Conservation (phyloP, 164 flowering plant species). For the Stephania yunnanensis region DNA sequence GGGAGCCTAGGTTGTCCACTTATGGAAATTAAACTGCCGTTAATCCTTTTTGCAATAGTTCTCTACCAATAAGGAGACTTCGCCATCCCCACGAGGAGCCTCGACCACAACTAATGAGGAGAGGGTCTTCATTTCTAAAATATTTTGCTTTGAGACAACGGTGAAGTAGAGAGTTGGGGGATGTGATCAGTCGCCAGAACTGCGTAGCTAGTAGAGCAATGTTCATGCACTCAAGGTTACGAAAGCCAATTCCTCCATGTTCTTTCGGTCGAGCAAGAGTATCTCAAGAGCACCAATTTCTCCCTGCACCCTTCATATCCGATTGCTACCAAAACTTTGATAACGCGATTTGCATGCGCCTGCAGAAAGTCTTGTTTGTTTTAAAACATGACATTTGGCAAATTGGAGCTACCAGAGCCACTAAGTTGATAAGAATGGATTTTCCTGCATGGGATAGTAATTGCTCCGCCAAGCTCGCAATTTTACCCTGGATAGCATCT, state of each 20-base stretch:
- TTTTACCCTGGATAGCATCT: not conserved
- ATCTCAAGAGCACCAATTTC: not conserved
- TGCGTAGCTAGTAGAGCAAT: not conserved
- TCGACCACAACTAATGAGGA: not conserved
- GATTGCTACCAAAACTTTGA: too few relatives aligned
- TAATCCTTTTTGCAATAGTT: not conserved
- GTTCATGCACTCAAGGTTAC: not conserved
- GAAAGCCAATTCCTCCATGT: not conserved
- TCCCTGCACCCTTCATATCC: too few relatives aligned
- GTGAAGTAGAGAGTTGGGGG: not conserved
- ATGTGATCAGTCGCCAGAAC: too few relatives aligned
- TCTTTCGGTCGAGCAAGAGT: too few relatives aligned
- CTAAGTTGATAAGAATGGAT: not conserved
- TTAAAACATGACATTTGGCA: not conserved
- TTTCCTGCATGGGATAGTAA: not conserved
- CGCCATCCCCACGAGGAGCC: not conserved
- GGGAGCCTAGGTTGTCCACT: too few relatives aligned
- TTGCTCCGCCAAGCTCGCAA: not conserved
- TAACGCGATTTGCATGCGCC: too few relatives aligned
- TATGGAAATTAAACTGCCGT: not conserved
- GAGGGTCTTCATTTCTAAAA: not conserved
- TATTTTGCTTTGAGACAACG: not conserved
- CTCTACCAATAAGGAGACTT: not conserved
- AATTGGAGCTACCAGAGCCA: not conserved
- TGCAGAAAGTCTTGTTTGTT: not conserved